Base-by-base conservation (phyloP, 2,329 filamentous ascomycete genomes). In the Emmonsia crescens region DNA sequence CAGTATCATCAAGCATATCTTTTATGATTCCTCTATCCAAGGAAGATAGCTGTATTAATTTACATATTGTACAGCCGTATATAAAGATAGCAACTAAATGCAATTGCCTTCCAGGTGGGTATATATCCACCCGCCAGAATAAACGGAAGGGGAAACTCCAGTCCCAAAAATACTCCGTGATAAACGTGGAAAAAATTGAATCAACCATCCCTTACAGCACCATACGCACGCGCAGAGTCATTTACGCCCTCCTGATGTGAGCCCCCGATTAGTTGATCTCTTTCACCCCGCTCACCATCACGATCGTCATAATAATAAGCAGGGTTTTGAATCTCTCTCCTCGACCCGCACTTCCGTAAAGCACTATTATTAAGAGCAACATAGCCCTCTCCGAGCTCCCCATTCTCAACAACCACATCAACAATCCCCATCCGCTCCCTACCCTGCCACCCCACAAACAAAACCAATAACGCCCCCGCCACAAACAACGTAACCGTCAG, bases 401-500 rank as follows among this genome's bases (percentile, higher is more conserved):
- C 60, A 48, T 40, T 44, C 44, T 58, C 60, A 51, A 58, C 55
- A 52, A 57, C 55, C 10, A 49, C 46, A 29, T 58, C 60, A 40
- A 61, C 24, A 42, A 27, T 31, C 16, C 58, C 59, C 24, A 58
- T 21, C 48, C 58, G 29, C 52, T 46, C 59, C 48, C 61, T 64
- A 38, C 75, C 79, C 68, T 77, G 77, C 49, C 71, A 70, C 66
- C 72, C 75, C 2, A 95, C 89, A 72, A 82, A 96, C 0, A 72
- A 75, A 8, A 93, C 85, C 2, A 96, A 78, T 4, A 76, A 76
- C 0, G 82, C 64, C 0, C 91, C 91, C 0, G 93, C 79, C 0
- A 83, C 71, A 8, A 91, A 73, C 0, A 87, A 89, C 0, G 83
- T 67, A 0, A 76, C 70, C 44, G 93, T 74, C 46, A 96, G 73